phyloP scores from a whole-genome alignment of 768 basidiomycete species.

The Collybia nuda region DNA sequence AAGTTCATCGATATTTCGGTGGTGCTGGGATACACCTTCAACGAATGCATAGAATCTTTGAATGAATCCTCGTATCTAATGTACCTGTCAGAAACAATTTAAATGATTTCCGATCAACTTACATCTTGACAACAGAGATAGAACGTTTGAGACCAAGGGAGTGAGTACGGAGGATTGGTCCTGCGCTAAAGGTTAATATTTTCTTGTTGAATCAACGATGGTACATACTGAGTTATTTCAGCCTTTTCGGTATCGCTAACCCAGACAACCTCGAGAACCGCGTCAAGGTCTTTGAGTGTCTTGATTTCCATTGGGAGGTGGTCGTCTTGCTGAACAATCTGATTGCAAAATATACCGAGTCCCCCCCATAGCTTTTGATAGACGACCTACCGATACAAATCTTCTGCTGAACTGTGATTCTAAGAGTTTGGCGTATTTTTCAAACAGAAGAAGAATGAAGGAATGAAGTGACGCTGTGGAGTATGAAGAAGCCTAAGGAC shows the following conservation, averaged over 20 bases:
- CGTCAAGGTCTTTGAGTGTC: conserved; percentile 58
- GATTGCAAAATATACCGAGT: conserved; percentile 1
- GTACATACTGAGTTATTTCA: conserved; percentile 55
- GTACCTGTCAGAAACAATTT: background rate
- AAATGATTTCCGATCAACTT: conserved; percentile 15
- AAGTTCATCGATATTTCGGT: conserved; percentile 89
- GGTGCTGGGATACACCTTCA: conserved; percentile 91
- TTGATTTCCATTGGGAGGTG: conserved; percentile 83
- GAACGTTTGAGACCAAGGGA: conserved; percentile 97
- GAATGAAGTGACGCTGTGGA: conserved; percentile 80
- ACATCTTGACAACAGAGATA: conserved; percentile 93
- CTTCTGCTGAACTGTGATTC: conserved; percentile 77
- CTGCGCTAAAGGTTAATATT: conserved; percentile 34
- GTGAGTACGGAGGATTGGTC: conserved; percentile 58
- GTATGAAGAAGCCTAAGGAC: conserved; percentile 77
- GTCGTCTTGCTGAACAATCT: conserved; percentile 89
- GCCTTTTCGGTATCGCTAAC: conserved; percentile 66
- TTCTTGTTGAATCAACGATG: background rate
- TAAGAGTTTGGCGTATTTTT: conserved; percentile 82
- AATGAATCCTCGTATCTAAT: conserved; percentile 53
- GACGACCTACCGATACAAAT: conserved; percentile 66
- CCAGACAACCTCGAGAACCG: conserved; percentile 83
- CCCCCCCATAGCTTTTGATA: background rate
- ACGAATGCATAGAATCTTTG: conserved; percentile 96
- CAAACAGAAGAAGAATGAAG: conserved; percentile 86